phyloP scores from a whole-genome alignment of 495 filamentous ascomycete species.

The Amphirosellinia nigrospora region DNA sequence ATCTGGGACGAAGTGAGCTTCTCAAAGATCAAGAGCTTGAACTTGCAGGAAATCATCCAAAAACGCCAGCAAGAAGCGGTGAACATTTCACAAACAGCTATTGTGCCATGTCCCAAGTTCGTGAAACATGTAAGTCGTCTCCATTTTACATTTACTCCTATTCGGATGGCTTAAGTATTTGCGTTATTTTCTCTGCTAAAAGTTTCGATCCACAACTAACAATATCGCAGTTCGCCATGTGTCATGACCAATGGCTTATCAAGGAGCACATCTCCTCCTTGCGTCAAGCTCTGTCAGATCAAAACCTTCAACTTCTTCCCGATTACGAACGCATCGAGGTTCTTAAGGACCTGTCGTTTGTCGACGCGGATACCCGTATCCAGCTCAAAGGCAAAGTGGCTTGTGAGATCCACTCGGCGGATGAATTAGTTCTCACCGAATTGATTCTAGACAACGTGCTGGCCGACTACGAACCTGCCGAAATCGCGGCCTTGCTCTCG shows the following conservation, averaged over 20 bases:
- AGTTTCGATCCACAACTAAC: background rate
- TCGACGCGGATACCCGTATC: constrained; percentile 82
- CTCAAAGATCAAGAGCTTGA: constrained; percentile 75
- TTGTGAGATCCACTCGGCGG: constrained; percentile 96
- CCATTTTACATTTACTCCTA: background rate
- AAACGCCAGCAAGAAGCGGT: constrained; percentile 66
- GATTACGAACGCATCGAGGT: constrained; percentile 95
- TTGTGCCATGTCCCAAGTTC: constrained; percentile 74
- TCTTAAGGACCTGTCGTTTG: constrained; percentile 86
- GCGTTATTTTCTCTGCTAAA: too few species aligned
- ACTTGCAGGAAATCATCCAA: constrained; percentile 73
- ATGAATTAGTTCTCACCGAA: constrained; percentile 96
- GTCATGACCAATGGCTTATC: constrained; percentile 92
- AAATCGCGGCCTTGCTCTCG: constrained; percentile 92
- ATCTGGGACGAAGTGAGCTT: constrained; percentile 90
- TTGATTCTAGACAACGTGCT: constrained; percentile 95
- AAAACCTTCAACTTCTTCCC: constrained; percentile 94
- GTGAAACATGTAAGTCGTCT: constrained; percentile 76
- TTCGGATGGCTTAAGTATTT: too few species aligned
- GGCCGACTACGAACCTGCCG: constrained; percentile 92
- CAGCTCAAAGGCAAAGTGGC: constrained; percentile 97
- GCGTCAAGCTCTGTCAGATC: constrained; percentile 88
- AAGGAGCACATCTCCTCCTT: constrained; percentile 87
- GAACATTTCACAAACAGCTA: constrained; percentile 62
- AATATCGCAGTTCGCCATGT: constrained; percentile 75